Evolutionary conservation across 108 stramenopile genomes (phyloP), one percentile per base, ranked within the genome.

Genomic region (Epithemia pelagica): DNA sequence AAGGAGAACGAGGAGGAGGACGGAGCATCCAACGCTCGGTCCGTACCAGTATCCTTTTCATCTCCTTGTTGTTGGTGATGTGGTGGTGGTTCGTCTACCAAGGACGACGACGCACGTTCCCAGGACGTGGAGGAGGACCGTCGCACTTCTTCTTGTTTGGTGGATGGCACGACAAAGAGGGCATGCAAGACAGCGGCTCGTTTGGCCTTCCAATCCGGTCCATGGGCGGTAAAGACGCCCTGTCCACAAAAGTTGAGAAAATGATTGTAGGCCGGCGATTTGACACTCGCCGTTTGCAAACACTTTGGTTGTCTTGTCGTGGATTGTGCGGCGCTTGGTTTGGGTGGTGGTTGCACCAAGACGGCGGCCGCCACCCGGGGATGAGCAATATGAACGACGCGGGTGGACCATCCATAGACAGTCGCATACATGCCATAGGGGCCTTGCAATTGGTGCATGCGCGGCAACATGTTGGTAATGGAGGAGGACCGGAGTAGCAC

Each of bases 361-460:
- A 88, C 81, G 21, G 80, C 78, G 32, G 76, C 69, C 18, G 94
- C 92, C 0, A 87, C 87, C 23, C 89, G 74, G 27, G 94, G 96
- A 76, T 96, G 92, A 5, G 86, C 96, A 23, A 96, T 78, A 68
- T 96, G 96, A 21, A 95, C 61, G 29, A 96, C 96, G 28, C 82
- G 68, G 28, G 92, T 95, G 26, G 62, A 74, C 22, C 84, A n/a
- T 20, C 90, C 95, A 54, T 94, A 96, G 10, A 96, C 90, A 1
- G 95, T 94, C n/a, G 89, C 95, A 59, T 95, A 96, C 89, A 94
- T 90, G 51, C 88, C 92, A 73, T 84, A 90, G 5, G 93, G 93
- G 67, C 95, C 95, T n/a, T 71, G 68, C 22, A 93, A 73, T 30
- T 82, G 74, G 57, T 86, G 71, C 95, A 96, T 96, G 28, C 90